Base-by-base conservation (phyloP, 495 filamentous ascomycete species). In the Parathielavia hyrcaniae region DNA sequence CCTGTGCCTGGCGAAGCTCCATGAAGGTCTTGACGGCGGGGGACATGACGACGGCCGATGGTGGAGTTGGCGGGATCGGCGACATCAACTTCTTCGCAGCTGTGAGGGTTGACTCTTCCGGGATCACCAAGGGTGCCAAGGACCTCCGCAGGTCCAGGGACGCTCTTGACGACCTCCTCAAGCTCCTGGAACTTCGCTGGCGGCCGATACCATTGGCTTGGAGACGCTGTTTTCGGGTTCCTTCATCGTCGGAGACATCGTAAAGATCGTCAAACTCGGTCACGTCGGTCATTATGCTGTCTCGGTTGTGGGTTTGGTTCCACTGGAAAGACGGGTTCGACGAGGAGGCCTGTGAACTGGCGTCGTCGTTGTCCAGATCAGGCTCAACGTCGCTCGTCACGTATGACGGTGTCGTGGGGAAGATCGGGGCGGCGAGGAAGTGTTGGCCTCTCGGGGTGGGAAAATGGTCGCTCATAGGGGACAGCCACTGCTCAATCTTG, bases 261-360 rank as follows among this genome's bases (percentile, higher is more conserved):
- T 95, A 95, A 20, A 96, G 71, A 58, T 93, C 89, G 66, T 93
- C 89, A 67, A 91, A 91, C 35, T 87, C 84, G 61, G 79, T 83
- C 43, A 71, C 78, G 49, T 81, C 76, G 46, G 78, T 82, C 55
- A 75, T 75, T 45, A 75, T 75, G 59, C 79, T 82, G 39, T 77
- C 67, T 50, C 75, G 73, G 58, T 63, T 66, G 46, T 53, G 23
- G 50, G 13, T 41, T 38, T 36, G 22, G 19, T 76, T 81, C 76
- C 78, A 83, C 56, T 77, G 74, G 16, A 77, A 75, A 5, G 78
- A 79, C 14, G 73, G 73, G 49, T 75, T 73, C 5, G 81, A 79
- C 26, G 76, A 81, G 48, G 74, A 73, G 4, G 70, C 66, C 17
- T 77, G 71, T 7, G 79, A 81, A 64, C 72, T 80, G 50, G 74